Base-by-base conservation (phyloP, 2,329 filamentous ascomycete genomes). In the Orbilia blumenaviensis region DNA sequence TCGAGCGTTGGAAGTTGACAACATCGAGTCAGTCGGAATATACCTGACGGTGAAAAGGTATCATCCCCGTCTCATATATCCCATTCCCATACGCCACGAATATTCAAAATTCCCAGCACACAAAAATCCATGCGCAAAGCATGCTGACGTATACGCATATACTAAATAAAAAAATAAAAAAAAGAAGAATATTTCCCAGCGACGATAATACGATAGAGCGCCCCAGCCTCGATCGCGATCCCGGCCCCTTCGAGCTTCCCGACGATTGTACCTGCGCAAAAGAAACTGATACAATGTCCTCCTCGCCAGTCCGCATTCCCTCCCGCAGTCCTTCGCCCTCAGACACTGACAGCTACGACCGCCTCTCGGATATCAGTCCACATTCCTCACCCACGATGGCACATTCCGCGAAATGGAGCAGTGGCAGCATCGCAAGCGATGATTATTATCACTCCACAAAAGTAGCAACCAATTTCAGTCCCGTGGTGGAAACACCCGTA, bases 281-380 rank as follows among this genome's bases (percentile, higher is more conserved):
- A 38, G 50, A 32, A 23, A 56, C 16, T 5, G 32, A 61, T 21
- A 44, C 48, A 9, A 58, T 73, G 41, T 38, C 50, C n/a, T 56
- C 50, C 29, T 56, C 50, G n/a, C 52, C 69, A 36, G 18, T 66
- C 8, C 38, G 48, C 16, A 50, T 73, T 25, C 54, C 52, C 5
- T 67, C 62, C 3, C 52, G 62, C 9, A 54, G 42, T 27, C 18
- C 27, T 12, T 74, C 69, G 12, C 46, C 62, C 18, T 38, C 36
- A 36, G 62, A 64, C 27, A 56, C 32, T 2, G 61, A 66, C 38
- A 67, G 62, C 36, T 74, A 74, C 42, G 62, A 74, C 38, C 69
- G 32, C 27, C 62, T 66, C 42, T 74, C 68, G 4, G 68, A 73
- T 61, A 73, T 73, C n/a, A 73, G 68, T 21, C 68, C 68, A 21